phyloP scores from a whole-genome alignment of 768 basidiomycete genomes.

The Boletus eberwhitei region DNA sequence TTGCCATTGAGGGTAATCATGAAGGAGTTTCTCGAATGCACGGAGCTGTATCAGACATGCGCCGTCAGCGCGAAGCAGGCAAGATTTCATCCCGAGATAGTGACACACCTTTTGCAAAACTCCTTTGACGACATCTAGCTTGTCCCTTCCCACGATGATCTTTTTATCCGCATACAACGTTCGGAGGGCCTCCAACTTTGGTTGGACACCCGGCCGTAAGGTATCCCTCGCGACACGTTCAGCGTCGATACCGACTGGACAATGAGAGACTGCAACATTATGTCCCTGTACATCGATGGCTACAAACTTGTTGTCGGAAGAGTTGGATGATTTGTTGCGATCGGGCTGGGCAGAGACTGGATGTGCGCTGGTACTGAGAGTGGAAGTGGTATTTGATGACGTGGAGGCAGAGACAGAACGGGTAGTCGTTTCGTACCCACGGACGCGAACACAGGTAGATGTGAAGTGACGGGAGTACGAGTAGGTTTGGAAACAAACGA shows the following conservation, averaged over 20 bases:
- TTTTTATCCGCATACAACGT: conserved; percentile 93
- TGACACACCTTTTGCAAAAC: conserved; percentile 82
- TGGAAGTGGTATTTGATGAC: conserved; percentile 6
- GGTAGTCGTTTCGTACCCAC: conserved; percentile 81
- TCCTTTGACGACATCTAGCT: conserved; percentile 97
- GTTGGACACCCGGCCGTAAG: conserved; percentile 78
- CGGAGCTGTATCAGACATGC: conserved; percentile 56
- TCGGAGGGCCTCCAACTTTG: conserved; percentile 84
- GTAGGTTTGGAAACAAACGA: conserved; percentile 97
- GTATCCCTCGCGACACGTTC: conserved; percentile 82
- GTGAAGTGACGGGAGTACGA: conserved; percentile 94
- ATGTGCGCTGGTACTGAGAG: background rate
- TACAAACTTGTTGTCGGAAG: conserved; percentile 23
- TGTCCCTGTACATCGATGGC: conserved; percentile 86
- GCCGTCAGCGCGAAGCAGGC: background rate
- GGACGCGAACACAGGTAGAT: conserved; percentile 92
- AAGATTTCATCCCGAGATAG: background rate
- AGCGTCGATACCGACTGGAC: conserved; percentile 94
- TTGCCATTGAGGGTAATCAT: conserved; percentile 93
- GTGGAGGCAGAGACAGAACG: conserved; percentile 5
- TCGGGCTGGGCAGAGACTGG: conserved; percentile 1
- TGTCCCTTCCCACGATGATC: conserved; percentile 96
- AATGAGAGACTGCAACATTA: conserved; percentile 78
- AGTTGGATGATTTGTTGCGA: background rate
- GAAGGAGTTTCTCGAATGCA: conserved; percentile 91